Evolutionary conservation across 176 grass and related monocot species (phyloP).

Genomic region (Oryza coarctata): DNA sequence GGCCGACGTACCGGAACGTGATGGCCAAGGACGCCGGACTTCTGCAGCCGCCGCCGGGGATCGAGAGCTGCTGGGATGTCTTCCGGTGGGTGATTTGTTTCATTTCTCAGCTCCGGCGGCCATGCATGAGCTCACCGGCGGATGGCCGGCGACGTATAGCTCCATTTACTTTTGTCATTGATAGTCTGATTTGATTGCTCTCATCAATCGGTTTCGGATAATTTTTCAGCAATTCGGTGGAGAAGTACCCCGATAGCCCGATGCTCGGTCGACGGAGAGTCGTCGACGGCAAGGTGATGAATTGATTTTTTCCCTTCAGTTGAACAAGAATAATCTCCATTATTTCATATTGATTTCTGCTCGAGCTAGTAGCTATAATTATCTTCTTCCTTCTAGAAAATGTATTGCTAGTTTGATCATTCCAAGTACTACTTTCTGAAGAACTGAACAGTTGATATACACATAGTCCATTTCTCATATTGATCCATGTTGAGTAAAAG

Average conservation of each 20-base stretch:
- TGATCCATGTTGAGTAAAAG: background rate
- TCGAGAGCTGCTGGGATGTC: constrained; percentile 77
- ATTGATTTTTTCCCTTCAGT: background rate
- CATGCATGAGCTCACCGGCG: background rate
- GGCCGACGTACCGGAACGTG: constrained; percentile 68
- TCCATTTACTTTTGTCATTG: too few relatives aligned
- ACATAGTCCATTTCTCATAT: background rate
- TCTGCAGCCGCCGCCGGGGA: constrained; percentile 30
- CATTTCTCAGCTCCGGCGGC: background rate
- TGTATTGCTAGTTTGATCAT: background rate
- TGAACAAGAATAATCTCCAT: background rate
- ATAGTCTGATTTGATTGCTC: background rate
- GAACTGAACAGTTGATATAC: too few relatives aligned
- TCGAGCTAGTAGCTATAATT: too few relatives aligned
- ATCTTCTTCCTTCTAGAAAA: background rate
- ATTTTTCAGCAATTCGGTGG: constrained; percentile 53
- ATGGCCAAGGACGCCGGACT: constrained; percentile 66
- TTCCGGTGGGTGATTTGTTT: constrained; percentile 54
- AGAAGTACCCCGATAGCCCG: constrained; percentile 62
- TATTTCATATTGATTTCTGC: background rate
- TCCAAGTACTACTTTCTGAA: background rate
- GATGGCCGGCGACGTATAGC: too few relatives aligned
- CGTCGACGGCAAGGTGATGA: constrained; percentile 59
- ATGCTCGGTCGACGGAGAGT: constrained; percentile 72
- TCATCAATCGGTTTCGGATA: background rate